phyloP scores from a whole-genome alignment of 2,329 filamentous ascomycete genomes.

The Arachnomyces sp. region DNA sequence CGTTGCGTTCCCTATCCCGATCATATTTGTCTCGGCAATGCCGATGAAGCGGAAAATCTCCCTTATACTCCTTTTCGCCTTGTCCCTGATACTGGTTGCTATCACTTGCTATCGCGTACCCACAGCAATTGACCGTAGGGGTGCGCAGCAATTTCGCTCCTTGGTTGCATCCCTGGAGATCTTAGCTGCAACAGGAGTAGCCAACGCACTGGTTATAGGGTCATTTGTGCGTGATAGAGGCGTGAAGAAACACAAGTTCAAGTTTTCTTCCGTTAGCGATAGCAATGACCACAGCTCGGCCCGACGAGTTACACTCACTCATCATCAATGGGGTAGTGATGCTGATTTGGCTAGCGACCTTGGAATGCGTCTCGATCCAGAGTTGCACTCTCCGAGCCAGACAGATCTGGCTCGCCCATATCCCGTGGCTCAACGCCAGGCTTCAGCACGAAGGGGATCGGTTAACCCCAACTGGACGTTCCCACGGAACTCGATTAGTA shows the following conservation, averaged over 20 bases:
- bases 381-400: constrained; percentile 34
- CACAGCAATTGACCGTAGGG: constrained; percentile 60
- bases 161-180: constrained; percentile 85
- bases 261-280: constrained; percentile 42
- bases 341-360: constrained; percentile 78
- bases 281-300: constrained; percentile 31
- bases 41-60: constrained; percentile 67
- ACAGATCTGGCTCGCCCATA: constrained; percentile 26
- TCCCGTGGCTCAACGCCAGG: constrained; percentile 25
- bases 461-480: constrained; percentile 29
- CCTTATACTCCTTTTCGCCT: constrained; percentile 70
- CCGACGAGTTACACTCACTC: constrained; percentile 49
- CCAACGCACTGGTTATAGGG: constrained; percentile 82
- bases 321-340: constrained; percentile 76
- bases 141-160: constrained; percentile 77
- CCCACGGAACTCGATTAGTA: constrained; percentile 12
- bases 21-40: constrained; percentile 75
- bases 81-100: constrained; percentile 70
- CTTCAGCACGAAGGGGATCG: constrained; percentile 19
- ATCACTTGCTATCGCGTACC: constrained; percentile 78
- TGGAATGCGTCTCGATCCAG: constrained; percentile 57
- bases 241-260: constrained; percentile 77
- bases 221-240: constrained; percentile 88
- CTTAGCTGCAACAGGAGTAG: constrained; percentile 74
- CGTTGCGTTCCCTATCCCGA: constrained; percentile 79